Evolutionary conservation across 352 stramenopile species (phyloP), one percentile per base, ranked within the genome.

Genomic region (Phytopythium cucurbitacearum): DNA sequence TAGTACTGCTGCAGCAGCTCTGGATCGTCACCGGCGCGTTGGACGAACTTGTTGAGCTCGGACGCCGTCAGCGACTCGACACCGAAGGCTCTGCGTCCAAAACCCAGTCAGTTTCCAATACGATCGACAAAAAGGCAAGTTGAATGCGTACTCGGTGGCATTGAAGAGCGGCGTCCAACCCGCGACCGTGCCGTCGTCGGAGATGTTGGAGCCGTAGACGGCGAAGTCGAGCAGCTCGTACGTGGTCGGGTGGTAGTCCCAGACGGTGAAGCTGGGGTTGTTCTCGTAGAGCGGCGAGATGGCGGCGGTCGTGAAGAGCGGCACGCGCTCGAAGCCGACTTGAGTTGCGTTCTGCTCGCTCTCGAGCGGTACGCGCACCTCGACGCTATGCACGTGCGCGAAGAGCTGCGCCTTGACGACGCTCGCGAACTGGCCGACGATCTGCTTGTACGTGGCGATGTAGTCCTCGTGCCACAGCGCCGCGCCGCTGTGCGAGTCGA

Each of bases 301-400:
- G 0, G 87, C 91, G 0, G 80, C 72, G 7, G 74, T 74, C 33
- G 94, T 70, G 49, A 95, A 88, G n/a, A 97, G 50, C 32, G 87
- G 89, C 4, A 86, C 71, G 34, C 80, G 58, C 12, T 71, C 62
- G 5, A 57, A 48, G 5, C 60, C 58, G 1, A 32, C 48, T 37
- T 61, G 15, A 45, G 57, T 48, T 2, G 35, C 42, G 7, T 47
- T 41, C 49, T 71, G 56, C 33, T 71, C 64, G 8, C 52, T 52
- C 3, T 43, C 28, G 0, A 72, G 40, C 12, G 74, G 67, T 5
- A 89, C 60, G 15, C 91, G 86, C 63, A 97, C 92, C 65, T 98
- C 91, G 58, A 97, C 72, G 15, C 74, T 88, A 67, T 98, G 89
- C 0, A 97, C 71, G 71, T 98, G 91, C 1, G 83, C 91, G 80